Conservation (phyloP, 108 stramenopile genomes). For the Skeletonema tropicum region DNA sequence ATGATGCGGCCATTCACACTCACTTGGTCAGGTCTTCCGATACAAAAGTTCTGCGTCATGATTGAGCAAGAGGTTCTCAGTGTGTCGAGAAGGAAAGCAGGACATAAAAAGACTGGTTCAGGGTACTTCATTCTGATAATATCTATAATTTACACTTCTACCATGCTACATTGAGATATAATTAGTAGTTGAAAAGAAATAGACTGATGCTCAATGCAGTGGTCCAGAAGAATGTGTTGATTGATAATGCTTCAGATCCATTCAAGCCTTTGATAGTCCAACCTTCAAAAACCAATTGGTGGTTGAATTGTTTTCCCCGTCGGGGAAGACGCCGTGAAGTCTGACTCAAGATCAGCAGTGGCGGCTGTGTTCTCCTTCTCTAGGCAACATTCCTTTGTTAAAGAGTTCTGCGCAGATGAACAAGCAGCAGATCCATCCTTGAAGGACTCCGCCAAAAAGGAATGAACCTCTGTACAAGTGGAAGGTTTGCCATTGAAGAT, state of each 20-base stretch:
- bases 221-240: conserved; percentile 2
- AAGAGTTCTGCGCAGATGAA: conserved; percentile 10
- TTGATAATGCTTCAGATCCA: neutral
- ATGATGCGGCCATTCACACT: conserved; percentile 36
- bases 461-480: conserved; percentile 38
- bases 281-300: neutral
- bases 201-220: neutral
- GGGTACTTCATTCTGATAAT: neutral
- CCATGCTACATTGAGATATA: neutral
- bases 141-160: neutral
- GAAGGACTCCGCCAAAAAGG: conserved; percentile 25
- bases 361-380: neutral
- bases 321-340: neutral
- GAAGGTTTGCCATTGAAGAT: conserved; percentile 40
- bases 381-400: neutral
- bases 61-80: conserved; percentile 29
- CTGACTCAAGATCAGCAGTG: neutral
- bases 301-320: neutral
- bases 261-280: neutral
- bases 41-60: conserved; percentile 32
- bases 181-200: neutral
- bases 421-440: conserved; percentile 36
- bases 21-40: conserved; percentile 23
- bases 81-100: conserved; percentile 5
- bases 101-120: neutral